phyloP scores from a whole-genome alignment of 352 stramenopile species.

The Globisporangium nodosum region DNA sequence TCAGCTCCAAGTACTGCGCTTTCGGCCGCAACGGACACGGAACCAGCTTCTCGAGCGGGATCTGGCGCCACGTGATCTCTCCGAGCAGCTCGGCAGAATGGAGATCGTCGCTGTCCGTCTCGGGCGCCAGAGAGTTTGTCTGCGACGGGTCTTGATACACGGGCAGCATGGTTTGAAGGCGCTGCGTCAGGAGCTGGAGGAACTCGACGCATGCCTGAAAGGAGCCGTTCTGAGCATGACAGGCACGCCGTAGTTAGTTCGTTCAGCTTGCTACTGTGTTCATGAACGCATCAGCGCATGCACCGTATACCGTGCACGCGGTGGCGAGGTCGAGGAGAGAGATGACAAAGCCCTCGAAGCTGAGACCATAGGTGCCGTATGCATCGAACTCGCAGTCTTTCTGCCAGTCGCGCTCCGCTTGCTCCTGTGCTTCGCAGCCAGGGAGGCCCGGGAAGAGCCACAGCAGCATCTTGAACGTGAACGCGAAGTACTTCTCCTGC shows the following conservation, averaged over 20 bases:
- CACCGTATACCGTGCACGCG: conserved; percentile 30
- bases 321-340: conserved; percentile 44
- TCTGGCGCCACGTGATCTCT: conserved; percentile 22
- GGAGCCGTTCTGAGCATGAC: conserved; percentile 25
- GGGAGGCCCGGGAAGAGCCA: conserved; percentile 52
- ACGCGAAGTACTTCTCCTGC: conserved; percentile 37
- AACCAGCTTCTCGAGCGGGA: conserved; percentile 29
- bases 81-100: background rate
- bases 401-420: conserved; percentile 37
- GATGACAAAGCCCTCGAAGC: conserved; percentile 36
- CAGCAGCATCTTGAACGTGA: conserved; percentile 36
- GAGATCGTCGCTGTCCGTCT: no score
- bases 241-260: background rate
- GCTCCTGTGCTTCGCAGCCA: conserved; percentile 30
- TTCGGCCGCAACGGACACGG: conserved; percentile 24
- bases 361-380: conserved; percentile 28
- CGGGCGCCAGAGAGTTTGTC: no score
- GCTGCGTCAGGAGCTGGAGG: conserved; percentile 32
- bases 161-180: conserved; percentile 29
- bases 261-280: no score
- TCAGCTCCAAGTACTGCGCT: conserved; percentile 40
- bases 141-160: conserved; percentile 12
- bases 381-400: conserved; percentile 49
- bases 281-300: no score
- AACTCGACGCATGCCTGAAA: conserved; percentile 41